Base-by-base conservation (phyloP, 2,329 filamentous ascomycete species). In the Talaromyces islandicus region DNA sequence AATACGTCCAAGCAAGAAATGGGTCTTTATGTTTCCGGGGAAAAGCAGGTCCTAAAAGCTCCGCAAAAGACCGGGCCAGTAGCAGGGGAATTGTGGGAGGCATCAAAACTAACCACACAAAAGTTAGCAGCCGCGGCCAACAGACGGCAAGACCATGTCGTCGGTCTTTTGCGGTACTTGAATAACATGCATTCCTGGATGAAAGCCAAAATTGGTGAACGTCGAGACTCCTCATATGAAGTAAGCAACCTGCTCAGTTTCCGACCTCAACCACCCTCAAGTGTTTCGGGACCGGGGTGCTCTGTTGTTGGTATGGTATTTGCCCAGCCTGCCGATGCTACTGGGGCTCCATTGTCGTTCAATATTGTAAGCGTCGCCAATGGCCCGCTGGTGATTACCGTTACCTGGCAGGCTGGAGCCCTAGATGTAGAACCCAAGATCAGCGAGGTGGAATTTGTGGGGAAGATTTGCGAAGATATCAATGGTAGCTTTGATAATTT, bases 21-120 rank as follows among this genome's bases (percentile, higher is more conserved):
- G 51, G 77, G 73, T 9, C 67, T 75, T 56, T 75, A 69, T 61
- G 69, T 70, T 1, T 69, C 71, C 9, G 71, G 66, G 9, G 19
- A 46, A 14, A 46, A 46, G 19, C 43, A 46, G 9, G 11, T 46
- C 19, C 4, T 46, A 24, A 19, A 14, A 12, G 11, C n/a, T 12
- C 43, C 43, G 24, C 43, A 46, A 24, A 24, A 14, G 21, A 46
- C n/a, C 11, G 19, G 12, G 19, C 43, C 24, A 11, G 43, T 9
- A 6, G 43, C n/a, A 24, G 43, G 4, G n/a, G 9, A 7, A 7
- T 4, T 46, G 43, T 52, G 48, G 48, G 48, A 52, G 24, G 14
- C 48, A 6, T 11, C 48, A 27, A 52, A 29, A 29, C 7, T 52
- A 17, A 52, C 27, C 7, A 27, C 24, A n/a, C 25, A 29, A 19